Percentiles rank a stretch among this genome's conserved stretches.
phyloP scores from a whole-genome alignment of 805 yeast genomes.

The Suhomyces kilbournensis region DNA sequence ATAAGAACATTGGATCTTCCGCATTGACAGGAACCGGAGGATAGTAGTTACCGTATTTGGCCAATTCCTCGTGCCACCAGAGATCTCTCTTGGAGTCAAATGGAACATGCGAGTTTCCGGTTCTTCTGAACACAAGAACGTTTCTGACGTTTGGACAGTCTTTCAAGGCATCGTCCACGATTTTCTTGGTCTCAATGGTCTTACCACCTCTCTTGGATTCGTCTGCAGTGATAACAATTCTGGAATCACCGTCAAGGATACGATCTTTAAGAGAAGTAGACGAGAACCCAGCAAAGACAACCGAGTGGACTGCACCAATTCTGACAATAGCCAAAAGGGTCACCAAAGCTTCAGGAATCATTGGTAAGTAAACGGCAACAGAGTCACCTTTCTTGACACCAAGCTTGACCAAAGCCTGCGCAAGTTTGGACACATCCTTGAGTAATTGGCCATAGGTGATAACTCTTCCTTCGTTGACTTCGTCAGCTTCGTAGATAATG shows the following conservation, averaged over 20 bases:
- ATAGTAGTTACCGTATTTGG: slow-evolving; percentile 75
- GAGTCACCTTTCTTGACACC: slow-evolving; percentile 95
- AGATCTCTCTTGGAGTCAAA: slow-evolving; percentile 79
- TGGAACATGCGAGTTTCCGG: slow-evolving; percentile 70
- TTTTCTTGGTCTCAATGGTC: slow-evolving; percentile 84
- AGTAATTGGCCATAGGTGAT: slow-evolving; percentile 86
- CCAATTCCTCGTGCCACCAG: slow-evolving; percentile 93
- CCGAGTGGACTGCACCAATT: slow-evolving; percentile 94
- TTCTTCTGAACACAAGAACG: slow-evolving; percentile 85
- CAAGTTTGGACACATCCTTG: slow-evolving; percentile 79
- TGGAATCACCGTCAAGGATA: slow-evolving; percentile 80
- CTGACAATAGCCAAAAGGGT: slow-evolving; percentile 93
- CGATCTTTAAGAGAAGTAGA: slow-evolving; percentile 91
- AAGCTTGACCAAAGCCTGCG: slow-evolving; percentile 76
- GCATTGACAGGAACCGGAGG: slow-evolving; percentile 86
- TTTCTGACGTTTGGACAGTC: slow-evolving; percentile 72
- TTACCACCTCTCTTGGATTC: slow-evolving; percentile 96
- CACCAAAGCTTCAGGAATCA: slow-evolving; percentile 95
- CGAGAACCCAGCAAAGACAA: slow-evolving; percentile 94
- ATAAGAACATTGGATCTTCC: slow-evolving; percentile 93
- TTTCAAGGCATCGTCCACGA: slow-evolving; percentile 90
- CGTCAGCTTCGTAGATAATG: slow-evolving; percentile 91
- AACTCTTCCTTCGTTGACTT: slow-evolving; percentile 65
- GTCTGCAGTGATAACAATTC: slow-evolving; percentile 88
- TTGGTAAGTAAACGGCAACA: slow-evolving; percentile 94